Evolutionary conservation across 768 basidiomycete species (phyloP).

Genomic region (Kwoniella sp.): DNA sequence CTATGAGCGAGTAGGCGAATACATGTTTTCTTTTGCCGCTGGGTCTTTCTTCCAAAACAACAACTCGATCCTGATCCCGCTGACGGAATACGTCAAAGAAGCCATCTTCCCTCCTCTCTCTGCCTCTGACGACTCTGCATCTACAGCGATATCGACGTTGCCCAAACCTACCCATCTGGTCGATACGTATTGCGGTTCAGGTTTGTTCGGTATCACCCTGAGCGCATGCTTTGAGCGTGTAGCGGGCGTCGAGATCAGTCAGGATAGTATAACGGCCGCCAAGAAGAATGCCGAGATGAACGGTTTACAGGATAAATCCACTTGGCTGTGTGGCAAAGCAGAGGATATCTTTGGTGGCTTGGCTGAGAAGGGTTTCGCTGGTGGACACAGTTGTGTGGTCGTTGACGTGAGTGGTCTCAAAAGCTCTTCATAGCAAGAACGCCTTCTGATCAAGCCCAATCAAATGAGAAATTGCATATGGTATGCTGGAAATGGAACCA

Average conservation of each 20-base stretch:
- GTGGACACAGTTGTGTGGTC: constrained; percentile 53
- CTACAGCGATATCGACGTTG: no score
- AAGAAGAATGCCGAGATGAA: constrained; percentile 58
- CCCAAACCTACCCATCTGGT: constrained; percentile 73
- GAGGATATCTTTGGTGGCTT: constrained; percentile 70
- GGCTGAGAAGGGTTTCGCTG: constrained; percentile 42
- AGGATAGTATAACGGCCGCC: constrained; percentile 49
- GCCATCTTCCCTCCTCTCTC: constrained; percentile 44
- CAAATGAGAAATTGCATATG: no score
- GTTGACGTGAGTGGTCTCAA: constrained; percentile 44
- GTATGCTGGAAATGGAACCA: no score
- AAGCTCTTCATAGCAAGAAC: no score
- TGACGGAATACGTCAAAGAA: constrained; percentile 79
- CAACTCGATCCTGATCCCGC: constrained; percentile 80
- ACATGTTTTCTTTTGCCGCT: constrained; percentile 63
- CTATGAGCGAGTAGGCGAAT: constrained; percentile 79
- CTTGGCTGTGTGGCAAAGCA: constrained; percentile 70
- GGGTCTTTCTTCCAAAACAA: constrained; percentile 99
- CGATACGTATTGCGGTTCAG: constrained; percentile 76
- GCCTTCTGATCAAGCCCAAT: no score
- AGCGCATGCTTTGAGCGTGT: constrained; percentile 72
- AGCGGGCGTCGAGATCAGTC: constrained; percentile 80
- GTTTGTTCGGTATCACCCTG: constrained; percentile 59
- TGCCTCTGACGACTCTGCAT: no score
- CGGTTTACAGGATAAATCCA: constrained; percentile 60